A percentile compares a stretch with the other conserved stretches of the same genome.
Conservation (phyloP, 2,329 filamentous ascomycete genomes). For the Claviceps sp. region DNA sequence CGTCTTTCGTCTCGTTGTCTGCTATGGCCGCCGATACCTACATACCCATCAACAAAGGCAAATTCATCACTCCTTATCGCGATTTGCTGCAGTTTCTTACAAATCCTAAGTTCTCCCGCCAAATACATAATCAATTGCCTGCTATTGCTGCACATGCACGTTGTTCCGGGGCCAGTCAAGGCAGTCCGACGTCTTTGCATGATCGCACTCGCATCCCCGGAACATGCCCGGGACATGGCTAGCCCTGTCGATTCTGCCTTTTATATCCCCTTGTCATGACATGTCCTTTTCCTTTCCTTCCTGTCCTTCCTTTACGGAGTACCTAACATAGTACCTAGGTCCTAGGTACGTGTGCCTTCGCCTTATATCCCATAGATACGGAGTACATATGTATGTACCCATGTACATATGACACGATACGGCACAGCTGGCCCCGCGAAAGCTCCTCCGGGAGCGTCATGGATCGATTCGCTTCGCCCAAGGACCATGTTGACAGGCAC, state of each 20-base stretch:
- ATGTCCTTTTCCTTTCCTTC: background rate
- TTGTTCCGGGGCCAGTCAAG: background rate
- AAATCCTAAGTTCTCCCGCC: no score
- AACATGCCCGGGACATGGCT: background rate
- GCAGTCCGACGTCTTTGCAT: background rate
- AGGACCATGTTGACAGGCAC: background rate
- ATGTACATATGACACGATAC: background rate
- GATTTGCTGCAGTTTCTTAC: no score
- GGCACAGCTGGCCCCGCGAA: background rate
- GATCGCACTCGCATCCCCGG: slow-evolving; percentile 1
- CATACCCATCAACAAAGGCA: no score
- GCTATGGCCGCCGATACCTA: no score
- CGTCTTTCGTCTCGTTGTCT: no score
- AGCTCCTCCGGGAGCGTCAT: background rate
- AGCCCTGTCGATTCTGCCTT: background rate
- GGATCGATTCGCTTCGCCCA: background rate
- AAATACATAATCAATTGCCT: no score
- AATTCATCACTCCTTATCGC: no score
- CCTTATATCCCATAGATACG: no score
- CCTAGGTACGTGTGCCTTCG: no score
- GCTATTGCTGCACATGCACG: no score
- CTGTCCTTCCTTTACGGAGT: background rate
- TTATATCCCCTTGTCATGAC: background rate
- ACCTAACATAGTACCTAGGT: no score
- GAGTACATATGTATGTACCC: no score